Evolutionary conservation across 2,329 filamentous ascomycete genomes (phyloP).

Genomic region (Domatiomyces catenatus): DNA sequence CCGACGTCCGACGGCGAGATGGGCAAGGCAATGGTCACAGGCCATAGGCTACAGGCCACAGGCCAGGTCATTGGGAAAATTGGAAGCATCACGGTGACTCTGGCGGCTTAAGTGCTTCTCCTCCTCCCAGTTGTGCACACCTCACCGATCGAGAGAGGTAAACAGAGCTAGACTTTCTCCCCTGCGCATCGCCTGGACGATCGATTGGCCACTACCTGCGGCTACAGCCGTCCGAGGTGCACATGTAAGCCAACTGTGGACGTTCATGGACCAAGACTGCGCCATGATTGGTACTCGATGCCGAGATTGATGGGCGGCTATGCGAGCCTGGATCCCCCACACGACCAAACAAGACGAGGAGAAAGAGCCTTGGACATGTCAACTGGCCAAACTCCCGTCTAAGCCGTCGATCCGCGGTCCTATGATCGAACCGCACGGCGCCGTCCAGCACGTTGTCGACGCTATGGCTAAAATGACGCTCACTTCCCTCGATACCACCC

Average conservation of each 20-base stretch:
- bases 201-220: no score
- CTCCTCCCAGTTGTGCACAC: no score
- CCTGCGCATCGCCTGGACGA: no score
- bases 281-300: neutral
- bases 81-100: no score
- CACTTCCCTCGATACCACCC: neutral
- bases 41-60: no score
- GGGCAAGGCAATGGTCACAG: no score
- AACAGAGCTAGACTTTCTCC: no score
- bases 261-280: neutral
- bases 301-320: neutral
- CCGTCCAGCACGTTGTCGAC: neutral
- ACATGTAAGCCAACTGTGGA: neutral
- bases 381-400: neutral
- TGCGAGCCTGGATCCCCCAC: neutral
- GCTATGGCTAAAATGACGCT: neutral
- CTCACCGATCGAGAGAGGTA: no score
- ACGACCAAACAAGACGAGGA: neutral
- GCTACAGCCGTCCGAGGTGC: no score
- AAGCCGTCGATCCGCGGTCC: neutral
- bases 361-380: neutral
- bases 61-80: no score
- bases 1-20: no score
- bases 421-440: neutral
- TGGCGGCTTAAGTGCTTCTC: no score